phyloP scores from a whole-genome alignment of 73 alveolate species.

The Paramecium pentaurelia region DNA sequence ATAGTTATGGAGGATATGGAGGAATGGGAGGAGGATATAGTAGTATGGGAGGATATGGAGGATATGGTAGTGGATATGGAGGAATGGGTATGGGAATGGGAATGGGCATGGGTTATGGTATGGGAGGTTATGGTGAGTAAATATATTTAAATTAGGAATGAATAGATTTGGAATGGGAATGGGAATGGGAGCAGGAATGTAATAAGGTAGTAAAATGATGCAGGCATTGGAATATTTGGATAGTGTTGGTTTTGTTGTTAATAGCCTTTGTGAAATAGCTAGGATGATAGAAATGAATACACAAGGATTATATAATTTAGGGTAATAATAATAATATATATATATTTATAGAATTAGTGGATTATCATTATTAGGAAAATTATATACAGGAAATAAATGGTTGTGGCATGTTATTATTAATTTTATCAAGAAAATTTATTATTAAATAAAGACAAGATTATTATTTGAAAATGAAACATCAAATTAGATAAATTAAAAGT shows the following conservation, averaged over 20 bases:
- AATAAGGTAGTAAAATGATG: background rate
- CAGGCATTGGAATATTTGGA: constrained; percentile 23
- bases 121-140: background rate
- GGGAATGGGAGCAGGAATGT: constrained; percentile 4
- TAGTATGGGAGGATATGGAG: background rate
- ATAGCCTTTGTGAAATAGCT: constrained; percentile 28
- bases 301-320: constrained; percentile 9
- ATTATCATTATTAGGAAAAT: background rate
- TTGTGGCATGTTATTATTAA: background rate
- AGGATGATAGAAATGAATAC: constrained; percentile 40
- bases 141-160: background rate
- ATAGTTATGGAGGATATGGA: background rate
- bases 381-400: constrained; percentile 14
- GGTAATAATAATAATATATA: background rate
- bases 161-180: background rate
- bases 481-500: background rate
- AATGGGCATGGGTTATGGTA: constrained; percentile 20
- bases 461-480: constrained; percentile 19
- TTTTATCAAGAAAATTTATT: background rate
- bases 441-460: background rate
- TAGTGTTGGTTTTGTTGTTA: constrained; percentile 24
- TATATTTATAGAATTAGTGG: background rate
- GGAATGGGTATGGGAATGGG: background rate
- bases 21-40: background rate
- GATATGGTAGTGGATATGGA: background rate